phyloP scores from a whole-genome alignment of 2,329 filamentous ascomycete species.

The Talaromyces islandicus region DNA sequence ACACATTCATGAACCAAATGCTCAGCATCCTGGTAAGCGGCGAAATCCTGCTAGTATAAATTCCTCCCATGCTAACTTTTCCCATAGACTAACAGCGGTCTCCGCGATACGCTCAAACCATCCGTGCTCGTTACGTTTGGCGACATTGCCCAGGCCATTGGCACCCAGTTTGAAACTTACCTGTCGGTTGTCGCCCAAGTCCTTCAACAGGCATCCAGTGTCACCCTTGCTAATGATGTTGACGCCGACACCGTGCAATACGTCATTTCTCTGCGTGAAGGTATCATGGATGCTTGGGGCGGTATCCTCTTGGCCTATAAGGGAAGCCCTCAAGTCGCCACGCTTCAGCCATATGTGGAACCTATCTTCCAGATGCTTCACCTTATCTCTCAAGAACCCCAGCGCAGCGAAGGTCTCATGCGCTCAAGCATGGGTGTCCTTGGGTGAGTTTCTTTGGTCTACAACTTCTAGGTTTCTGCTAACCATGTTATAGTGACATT shows the following conservation, averaged over 20 bases:
- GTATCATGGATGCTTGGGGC: constrained; percentile 98
- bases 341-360: constrained; percentile 71
- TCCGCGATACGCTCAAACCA: constrained; percentile 65
- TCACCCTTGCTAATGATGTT: constrained; percentile 71
- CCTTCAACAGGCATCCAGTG: constrained; percentile 82
- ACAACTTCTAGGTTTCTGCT: not conserved
- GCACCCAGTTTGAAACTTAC: constrained; percentile 87
- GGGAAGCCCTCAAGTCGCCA: constrained; percentile 53
- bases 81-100: constrained; percentile 43
- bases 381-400: constrained; percentile 71
- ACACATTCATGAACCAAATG: constrained; percentile 96
- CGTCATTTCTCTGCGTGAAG: constrained; percentile 86
- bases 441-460: constrained; percentile 58
- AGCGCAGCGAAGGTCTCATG: constrained; percentile 86
- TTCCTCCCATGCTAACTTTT: constrained; percentile 24
- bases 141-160: constrained; percentile 92
- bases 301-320: constrained; percentile 96
- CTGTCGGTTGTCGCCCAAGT: constrained; percentile 88
- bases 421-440: constrained; percentile 96
- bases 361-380: constrained; percentile 84
- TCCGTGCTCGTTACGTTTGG: constrained; percentile 97
- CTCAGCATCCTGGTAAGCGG: constrained; percentile 50
- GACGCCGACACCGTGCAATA: constrained; percentile 97
- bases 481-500: constrained; percentile 61
- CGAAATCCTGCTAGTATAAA: not conserved